Base-by-base conservation (phyloP, 495 filamentous ascomycete genomes). In the Apiosordaria backusii region DNA sequence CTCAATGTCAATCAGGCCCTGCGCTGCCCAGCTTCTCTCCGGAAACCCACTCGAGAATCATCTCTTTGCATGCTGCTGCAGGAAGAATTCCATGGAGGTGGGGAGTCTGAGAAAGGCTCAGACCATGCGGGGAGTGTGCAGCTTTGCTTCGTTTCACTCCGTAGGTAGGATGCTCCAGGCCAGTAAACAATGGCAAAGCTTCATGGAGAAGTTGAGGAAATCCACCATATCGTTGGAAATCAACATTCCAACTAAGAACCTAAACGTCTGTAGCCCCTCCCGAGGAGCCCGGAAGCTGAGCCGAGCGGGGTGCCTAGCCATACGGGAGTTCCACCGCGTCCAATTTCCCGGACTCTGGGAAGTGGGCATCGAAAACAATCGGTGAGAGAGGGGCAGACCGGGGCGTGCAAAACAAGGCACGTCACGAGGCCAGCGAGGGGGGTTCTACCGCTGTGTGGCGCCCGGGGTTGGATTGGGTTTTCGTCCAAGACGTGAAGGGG, bases 381-480 rank as follows among this genome's bases (percentile, higher is more conserved):
- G 25, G 50, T 27, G 52, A 63, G 54, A 63, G 54, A 54, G 69
- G 70, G 65, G 60, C 59, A 50, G 52, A 45, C 35, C 35, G 9
- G 35, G 35, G 35, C 35, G 35, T 62, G 68, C 57, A 71, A 66
- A 70, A 64, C 64, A 63, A 60, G 63, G 68, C 65, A 63, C 64
- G 69, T 75, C 72, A 75, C 71, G 72, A 68, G 72, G 72, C 35
- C 68, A 65, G 24, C 25, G 29, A 61, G 59, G 59, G n/a, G 24
- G 50, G 24, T 61, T 40, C 50, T 24, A 27, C 59, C 26, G 19
- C 21, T 55, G n/a, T 55, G 52, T 55, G 59, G 59, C 59, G 59
- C 29, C 59, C 26, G 59, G 29, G 59, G 25, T 61, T 61, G 35
- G 9, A 15, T 45, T 45, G 35, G 35, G 35, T 45, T 29, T 45